Evolutionary conservation across 164 flowering plant genomes (phyloP).

Genomic region (Berberis vulgaris): DNA sequence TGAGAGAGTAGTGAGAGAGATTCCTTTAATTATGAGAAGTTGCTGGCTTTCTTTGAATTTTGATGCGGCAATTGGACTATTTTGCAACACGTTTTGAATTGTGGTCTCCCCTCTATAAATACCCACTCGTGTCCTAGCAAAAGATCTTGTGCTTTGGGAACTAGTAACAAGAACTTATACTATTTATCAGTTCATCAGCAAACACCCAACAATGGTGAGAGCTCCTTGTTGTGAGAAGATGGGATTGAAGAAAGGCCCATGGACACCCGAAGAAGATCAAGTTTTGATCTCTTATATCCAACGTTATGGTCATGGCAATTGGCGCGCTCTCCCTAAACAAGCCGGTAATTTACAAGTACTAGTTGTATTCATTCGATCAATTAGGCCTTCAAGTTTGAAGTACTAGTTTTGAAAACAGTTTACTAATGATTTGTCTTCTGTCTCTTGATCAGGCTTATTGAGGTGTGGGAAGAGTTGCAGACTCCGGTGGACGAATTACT

Average conservation of each 20-base stretch:
- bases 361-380: not conserved
- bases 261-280: conserved; percentile 38
- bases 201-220: conserved; percentile 25
- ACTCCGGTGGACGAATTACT: conserved; percentile 37
- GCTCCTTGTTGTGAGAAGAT: conserved; percentile 44
- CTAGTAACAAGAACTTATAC: not conserved
- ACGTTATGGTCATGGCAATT: conserved; percentile 28
- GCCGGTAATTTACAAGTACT: conserved; percentile 15
- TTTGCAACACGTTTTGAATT: not conserved
- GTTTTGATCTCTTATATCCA: conserved; percentile 19
- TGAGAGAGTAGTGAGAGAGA: too few species aligned
- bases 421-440: not conserved
- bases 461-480: conserved; percentile 41
- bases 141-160: not conserved
- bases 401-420: not conserved
- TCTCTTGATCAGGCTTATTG: conserved; percentile 20
- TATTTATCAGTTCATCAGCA: not conserved
- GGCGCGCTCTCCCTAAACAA: conserved; percentile 43
- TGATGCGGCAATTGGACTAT: not conserved
- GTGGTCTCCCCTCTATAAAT: not conserved
- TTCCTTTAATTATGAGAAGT: too few species aligned
- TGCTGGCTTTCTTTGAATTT: not conserved
- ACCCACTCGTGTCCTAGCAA: not conserved
- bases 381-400: not conserved
- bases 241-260: conserved; percentile 37